Base-by-base conservation (phyloP, 306 rosid species). In the Argentina anserina region DNA sequence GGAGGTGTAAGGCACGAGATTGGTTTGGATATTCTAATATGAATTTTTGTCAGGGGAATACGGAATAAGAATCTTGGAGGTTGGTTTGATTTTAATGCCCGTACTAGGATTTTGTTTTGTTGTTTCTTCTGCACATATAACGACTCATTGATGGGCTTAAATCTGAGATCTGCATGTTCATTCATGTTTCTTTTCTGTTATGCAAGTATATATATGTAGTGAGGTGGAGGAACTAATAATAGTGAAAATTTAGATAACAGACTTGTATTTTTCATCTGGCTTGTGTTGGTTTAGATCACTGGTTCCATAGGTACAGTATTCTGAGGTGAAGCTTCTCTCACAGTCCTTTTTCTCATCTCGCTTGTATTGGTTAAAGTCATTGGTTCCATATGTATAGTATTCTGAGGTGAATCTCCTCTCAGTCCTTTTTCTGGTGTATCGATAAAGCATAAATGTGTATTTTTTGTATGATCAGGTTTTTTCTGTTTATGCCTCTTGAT, bases 381-480 rank as follows among this genome's bases (percentile, higher is more conserved):
- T 34, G 69, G 42, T 74, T 18, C 43, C 55, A 33, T 41, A 17
- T 62, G 58, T 78, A 42, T 41, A 56, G 56, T 46, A 64, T 59
- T 55, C 37, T 37, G 63, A 67, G 72, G 69, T 59, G 74, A 65
- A 68, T 28, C 18, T 14, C 53, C 59, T 72, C 47, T 26, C 9
- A 23, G n/a, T 62, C 29, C 72, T 59, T 64, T 64, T 77, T 60
- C 65, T 64, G 67, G 26, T 73, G 45, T 71, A 14, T 43, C 70
- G 43, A 4, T 72, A 67, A 61, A 53, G 40, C 46, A 49, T 55
- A 6, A 29, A 6, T 9, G 56, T 58, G 14, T n/a, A 7, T 62
- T 64, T 42, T 34, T 45, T 47, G 36, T 67, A 28, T 78, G 58
- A 50, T 34, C 75, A 84, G 88, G 86, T 41, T 71, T 76, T 56